Evolutionary conservation across 2,329 filamentous ascomycete species (phyloP), one percentile per base, ranked within the genome.

Genomic region (Nakataea oryzae): DNA sequence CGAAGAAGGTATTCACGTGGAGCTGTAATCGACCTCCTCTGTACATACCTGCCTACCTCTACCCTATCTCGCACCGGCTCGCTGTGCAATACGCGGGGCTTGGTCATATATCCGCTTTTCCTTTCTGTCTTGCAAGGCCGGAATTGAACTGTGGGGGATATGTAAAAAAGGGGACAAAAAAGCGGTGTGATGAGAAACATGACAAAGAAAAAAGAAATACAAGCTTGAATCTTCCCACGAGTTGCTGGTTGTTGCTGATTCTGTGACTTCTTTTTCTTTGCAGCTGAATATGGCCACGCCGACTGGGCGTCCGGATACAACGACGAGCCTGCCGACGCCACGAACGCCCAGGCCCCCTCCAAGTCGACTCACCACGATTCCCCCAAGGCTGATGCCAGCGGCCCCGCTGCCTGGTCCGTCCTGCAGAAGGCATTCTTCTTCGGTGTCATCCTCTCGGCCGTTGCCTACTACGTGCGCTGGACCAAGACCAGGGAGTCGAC

Each of bases 1-100:
- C 74, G 81, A 86, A 81, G 91, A 95, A 95, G 91, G 91, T 95
- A 93, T 91, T 81, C 89, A 92, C 79, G 84, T 87, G 79, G 90
- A 95, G 79, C 89, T 95, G 77, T 95, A 88, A 84, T 56, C 41
- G 57, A 28, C 80, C 78, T 73, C 67, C 65, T 65, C 66, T 67
- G 66, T 70, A 69, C 70, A 67, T 67, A 65, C 69, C 65, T 65
- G 65, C 66, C 63, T 64, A 63, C 66, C 64, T 62, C 24, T 50
- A 9, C 41, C 41, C 41, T 50, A n/a, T 68, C 66, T 63, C 66
- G 55, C 58, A 61, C 59, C 54, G 50, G 29, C 50, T 59, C 61
- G 41, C 41, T n/a, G 41, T 50, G 41, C 41, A 50, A 50, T n/a
- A 50, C 41, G 24, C 41, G 41, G 41, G 41, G 21, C 11, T 50